phyloP scores from a whole-genome alignment of 768 basidiomycete genomes.

The Mrakia blollopis region DNA sequence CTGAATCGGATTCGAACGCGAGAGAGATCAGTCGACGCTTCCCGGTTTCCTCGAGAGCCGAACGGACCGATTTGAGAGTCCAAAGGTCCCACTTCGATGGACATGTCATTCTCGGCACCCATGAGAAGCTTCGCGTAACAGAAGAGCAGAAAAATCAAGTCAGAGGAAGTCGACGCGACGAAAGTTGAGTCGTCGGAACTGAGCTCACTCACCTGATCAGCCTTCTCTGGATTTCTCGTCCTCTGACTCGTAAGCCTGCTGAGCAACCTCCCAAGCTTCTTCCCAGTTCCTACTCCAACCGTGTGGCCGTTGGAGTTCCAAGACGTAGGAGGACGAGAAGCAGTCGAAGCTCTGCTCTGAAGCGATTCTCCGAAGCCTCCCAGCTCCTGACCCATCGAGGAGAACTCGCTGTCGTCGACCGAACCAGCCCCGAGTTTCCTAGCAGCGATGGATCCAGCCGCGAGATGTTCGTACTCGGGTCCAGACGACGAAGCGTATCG shows the following conservation, averaged over 20 bases:
- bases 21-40: slow-evolving; percentile 2
- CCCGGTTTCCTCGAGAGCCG: not conserved
- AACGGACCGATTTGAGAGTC: slow-evolving; percentile 6
- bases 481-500: not conserved
- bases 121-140: not conserved
- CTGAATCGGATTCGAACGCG: not conserved
- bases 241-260: slow-evolving; percentile 1
- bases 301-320: not conserved
- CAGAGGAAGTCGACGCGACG: not conserved
- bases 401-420: slow-evolving; percentile 6
- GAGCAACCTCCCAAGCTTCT: not conserved
- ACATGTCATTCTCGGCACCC: not conserved
- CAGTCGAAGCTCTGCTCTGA: not conserved
- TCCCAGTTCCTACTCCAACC: not conserved
- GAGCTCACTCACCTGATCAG: not conserved
- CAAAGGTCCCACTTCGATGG: not conserved
- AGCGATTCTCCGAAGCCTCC: not conserved
- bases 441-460: not conserved
- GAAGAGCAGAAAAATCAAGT: not conserved
- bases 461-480: not conserved
- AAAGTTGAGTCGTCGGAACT: not conserved
- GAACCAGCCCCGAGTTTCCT: not conserved
- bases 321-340: not conserved
- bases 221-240: not conserved
- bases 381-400: not conserved